Conservation (phyloP, 2,329 filamentous ascomycete genomes). For the Exserohilum rostratum region DNA sequence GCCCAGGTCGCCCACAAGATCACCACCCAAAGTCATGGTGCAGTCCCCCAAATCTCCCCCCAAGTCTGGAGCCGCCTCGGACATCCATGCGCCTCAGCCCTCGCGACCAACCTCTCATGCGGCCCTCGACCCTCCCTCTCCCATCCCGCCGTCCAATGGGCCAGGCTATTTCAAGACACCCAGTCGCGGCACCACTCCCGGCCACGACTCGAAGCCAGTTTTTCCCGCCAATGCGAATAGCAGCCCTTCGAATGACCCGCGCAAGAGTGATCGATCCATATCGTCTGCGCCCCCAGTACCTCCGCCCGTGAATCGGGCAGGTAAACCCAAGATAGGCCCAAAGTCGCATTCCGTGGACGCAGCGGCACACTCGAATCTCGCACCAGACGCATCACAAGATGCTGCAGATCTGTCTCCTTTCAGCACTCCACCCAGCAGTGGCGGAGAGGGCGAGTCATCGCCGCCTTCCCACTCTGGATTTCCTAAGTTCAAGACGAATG, state of each 20-base stretch:
- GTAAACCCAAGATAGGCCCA: slow-evolving; percentile 71
- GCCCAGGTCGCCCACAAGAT: slow-evolving; percentile 55
- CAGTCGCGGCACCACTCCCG: slow-evolving; percentile 51
- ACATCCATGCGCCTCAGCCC: slow-evolving; percentile 44
- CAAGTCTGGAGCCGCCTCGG: slow-evolving; percentile 49
- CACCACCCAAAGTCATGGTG: slow-evolving; percentile 70
- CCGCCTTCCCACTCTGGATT: slow-evolving; percentile 30
- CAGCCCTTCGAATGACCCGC: slow-evolving; percentile 32
- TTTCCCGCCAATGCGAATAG: slow-evolving; percentile 23
- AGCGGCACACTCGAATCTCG: slow-evolving; percentile 32
- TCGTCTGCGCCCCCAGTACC: slow-evolving; percentile 56
- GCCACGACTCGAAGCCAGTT: slow-evolving; percentile 46
- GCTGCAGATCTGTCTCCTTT: slow-evolving; percentile 74
- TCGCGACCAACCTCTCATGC: slow-evolving; percentile 33
- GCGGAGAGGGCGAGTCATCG: slow-evolving; percentile 56
- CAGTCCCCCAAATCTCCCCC: slow-evolving; percentile 73
- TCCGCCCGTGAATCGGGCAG: slow-evolving; percentile 79
- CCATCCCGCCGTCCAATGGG: slow-evolving; percentile 22
- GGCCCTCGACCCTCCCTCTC: slow-evolving; percentile 29
- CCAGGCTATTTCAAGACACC: slow-evolving; percentile 45
- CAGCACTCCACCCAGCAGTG: slow-evolving; percentile 81
- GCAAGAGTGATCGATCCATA: slow-evolving; percentile 46
- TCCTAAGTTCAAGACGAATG: slow-evolving; percentile 30
- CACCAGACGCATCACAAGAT: slow-evolving; percentile 50
- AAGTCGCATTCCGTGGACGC: slow-evolving; percentile 50